Percentiles rank a stretch among this genome's conserved stretches.
Evolutionary conservation across 2,329 filamentous ascomycete species (phyloP).

Genomic region (Diplodia intermedia): DNA sequence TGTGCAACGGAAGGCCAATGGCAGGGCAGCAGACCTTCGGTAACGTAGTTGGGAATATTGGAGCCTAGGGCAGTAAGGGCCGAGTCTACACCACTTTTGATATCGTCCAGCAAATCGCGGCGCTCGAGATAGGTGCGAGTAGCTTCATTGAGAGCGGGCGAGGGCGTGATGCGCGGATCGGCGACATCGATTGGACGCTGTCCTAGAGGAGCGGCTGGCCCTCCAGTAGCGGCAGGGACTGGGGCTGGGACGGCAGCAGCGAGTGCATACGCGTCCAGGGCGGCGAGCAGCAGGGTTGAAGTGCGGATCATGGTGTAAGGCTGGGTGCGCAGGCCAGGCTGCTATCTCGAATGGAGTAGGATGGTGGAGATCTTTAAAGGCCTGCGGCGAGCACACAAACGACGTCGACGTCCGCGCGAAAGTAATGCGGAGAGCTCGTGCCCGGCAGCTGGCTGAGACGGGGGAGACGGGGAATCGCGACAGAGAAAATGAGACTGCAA

Average conservation of each 20-base stretch:
- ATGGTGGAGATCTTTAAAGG: slow-evolving; percentile 17
- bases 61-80: slow-evolving; percentile 44
- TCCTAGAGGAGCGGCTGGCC: not conserved
- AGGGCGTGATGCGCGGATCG: slow-evolving; percentile 27
- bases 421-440: not conserved
- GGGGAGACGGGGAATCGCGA: slow-evolving; percentile 16
- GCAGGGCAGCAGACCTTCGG: slow-evolving; percentile 40
- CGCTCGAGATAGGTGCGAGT: slow-evolving; percentile 36
- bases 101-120: slow-evolving; percentile 44
- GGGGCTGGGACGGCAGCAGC: slow-evolving; percentile 29
- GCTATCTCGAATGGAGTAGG: slow-evolving; percentile 26
- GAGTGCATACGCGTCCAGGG: slow-evolving; percentile 30
- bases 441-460: not conserved
- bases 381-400: not conserved
- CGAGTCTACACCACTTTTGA: slow-evolving; percentile 43
- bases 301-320: slow-evolving; percentile 29
- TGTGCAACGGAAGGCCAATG: not conserved
- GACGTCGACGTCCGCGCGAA: not conserved
- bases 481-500: not conserved
- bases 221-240: slow-evolving; percentile 12
- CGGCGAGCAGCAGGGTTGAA: slow-evolving; percentile 30
- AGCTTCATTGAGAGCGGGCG: slow-evolving; percentile 25
- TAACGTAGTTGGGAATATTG: slow-evolving; percentile 47
- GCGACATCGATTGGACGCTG: slow-evolving; percentile 23
- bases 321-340: slow-evolving; percentile 14